These are phyloP conservation scores for Coniochaeta sp. DNA, from an alignment of 2,329 filamentous ascomycete genomes.

Conservation along the genomic window DNA sequence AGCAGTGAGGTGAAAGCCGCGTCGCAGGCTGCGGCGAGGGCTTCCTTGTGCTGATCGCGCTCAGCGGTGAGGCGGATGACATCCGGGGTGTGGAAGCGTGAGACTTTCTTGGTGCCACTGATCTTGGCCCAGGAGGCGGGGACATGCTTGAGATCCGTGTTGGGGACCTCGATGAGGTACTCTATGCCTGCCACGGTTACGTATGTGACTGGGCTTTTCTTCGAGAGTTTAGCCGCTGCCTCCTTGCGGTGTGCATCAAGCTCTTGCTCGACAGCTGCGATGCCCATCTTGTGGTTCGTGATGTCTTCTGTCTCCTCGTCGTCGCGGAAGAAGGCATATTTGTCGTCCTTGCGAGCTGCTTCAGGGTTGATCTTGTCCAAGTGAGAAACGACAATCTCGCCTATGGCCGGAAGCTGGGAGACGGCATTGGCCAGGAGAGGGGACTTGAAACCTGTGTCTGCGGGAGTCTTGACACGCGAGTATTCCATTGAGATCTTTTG, in stretches of 20 bases:
- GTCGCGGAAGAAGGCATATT: slow-evolving; percentile 88
- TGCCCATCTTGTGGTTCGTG: slow-evolving; percentile 79
- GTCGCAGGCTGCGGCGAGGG: slow-evolving; percentile 86
- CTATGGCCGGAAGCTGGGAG: slow-evolving; percentile 66
- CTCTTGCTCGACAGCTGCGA: slow-evolving; percentile 86
- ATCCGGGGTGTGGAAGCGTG: slow-evolving; percentile 90
- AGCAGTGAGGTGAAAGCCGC: slow-evolving; percentile 69
- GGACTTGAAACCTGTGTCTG: slow-evolving; percentile 67
- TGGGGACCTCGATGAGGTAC: slow-evolving; percentile 87
- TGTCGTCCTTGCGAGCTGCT: slow-evolving; percentile 81
- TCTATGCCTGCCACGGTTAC: slow-evolving; percentile 85
- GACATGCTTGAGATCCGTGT: slow-evolving; percentile 72
- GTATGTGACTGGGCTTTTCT: slow-evolving; percentile 64
- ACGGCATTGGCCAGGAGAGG: slow-evolving; percentile 63
- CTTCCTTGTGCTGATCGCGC: slow-evolving; percentile 90
- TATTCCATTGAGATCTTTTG: slow-evolving; percentile 77
- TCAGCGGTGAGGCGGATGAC: slow-evolving; percentile 77
- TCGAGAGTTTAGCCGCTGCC: slow-evolving; percentile 65
- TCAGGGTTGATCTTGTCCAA: slow-evolving; percentile 79
- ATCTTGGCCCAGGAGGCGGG: slow-evolving; percentile 94
- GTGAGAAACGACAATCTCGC: slow-evolving; percentile 62
- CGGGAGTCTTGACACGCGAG: slow-evolving; percentile 53
- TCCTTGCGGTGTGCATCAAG: slow-evolving; percentile 67
- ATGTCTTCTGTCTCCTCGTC: slow-evolving; percentile 84
- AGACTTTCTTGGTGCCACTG: slow-evolving; percentile 85